Percentiles rank a stretch among this genome's conserved stretches.
These are phyloP conservation scores for Salvia rosmarinus DNA, from an alignment of 257 asterid species.

Conservation along the genomic window DNA sequence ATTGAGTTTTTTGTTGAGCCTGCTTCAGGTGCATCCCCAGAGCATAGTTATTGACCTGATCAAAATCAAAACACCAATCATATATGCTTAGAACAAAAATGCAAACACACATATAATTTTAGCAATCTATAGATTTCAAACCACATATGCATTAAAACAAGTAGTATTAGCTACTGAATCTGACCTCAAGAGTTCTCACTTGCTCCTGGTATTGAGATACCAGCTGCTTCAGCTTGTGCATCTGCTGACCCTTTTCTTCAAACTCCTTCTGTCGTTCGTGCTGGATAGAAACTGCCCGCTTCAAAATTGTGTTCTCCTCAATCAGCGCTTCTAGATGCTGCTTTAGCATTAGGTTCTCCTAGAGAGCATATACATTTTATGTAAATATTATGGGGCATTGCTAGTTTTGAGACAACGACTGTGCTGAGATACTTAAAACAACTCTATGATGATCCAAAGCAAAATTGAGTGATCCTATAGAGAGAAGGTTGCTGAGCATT, in stretches of 20 bases:
- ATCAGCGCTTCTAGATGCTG: conserved; percentile 65
- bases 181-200: conserved; percentile 86
- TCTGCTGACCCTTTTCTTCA: conserved; percentile 71
- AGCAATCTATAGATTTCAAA: no score
- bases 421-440: neutral
- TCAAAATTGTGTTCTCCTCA: conserved; percentile 70
- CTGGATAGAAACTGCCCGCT: conserved; percentile 77
- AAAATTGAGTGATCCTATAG: conserved; percentile 5
- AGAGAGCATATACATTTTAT: neutral
- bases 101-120: neutral
- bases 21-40: conserved; percentile 36
- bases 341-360: conserved; percentile 70
- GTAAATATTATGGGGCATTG: neutral
- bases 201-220: conserved; percentile 87
- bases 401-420: neutral
- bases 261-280: conserved; percentile 85
- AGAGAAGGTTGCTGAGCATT: conserved; percentile 1
- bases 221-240: conserved; percentile 76
- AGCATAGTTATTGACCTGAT: conserved; percentile 37
- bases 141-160: neutral
- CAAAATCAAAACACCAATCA: neutral
- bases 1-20: conserved; percentile 33
- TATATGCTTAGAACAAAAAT: neutral
- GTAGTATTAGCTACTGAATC: conserved; percentile 9
- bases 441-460: neutral